Percentiles rank a stretch among this genome's conserved stretches.
These are phyloP conservation scores for Agaricales sp. DNA, from an alignment of 1,284 basidiomycete species.

Conservation along the genomic window DNA sequence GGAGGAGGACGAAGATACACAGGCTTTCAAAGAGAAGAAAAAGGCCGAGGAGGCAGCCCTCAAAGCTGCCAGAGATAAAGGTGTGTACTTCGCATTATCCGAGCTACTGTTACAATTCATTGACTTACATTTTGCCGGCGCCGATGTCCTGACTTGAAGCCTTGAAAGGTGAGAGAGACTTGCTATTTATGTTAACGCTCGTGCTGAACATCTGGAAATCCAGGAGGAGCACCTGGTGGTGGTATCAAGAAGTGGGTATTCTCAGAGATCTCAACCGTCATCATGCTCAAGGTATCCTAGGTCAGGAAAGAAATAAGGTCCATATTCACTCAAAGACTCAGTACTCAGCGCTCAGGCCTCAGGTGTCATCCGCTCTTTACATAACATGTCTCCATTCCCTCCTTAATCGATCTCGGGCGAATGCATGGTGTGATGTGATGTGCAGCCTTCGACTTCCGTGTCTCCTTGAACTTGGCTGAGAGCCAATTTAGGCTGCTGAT, in stretches of 20 bases:
- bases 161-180: slow-evolving; percentile 40
- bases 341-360: no score
- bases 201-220: slow-evolving; percentile 5
- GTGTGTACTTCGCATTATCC: slow-evolving; percentile 29
- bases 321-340: no score
- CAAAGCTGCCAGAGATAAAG: slow-evolving; percentile 60
- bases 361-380: no score
- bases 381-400: no score
- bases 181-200: no score
- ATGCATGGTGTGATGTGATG: no score
- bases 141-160: slow-evolving; percentile 36
- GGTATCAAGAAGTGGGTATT: slow-evolving; percentile 73
- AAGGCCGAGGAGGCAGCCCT: slow-evolving; percentile 60
- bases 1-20: slow-evolving; percentile 60
- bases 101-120: background rate
- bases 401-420: no score
- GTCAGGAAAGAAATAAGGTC: slow-evolving; percentile 68
- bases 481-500: no score
- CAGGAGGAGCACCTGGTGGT: slow-evolving; percentile 58
- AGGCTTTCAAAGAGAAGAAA: slow-evolving; percentile 63
- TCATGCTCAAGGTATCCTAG: no score
- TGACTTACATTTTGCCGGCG: no score
- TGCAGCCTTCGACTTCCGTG: no score
- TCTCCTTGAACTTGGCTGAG: no score
- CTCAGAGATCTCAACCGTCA: slow-evolving; percentile 6